Evolutionary conservation across 225 moss, liverwort and hornwort species (phyloP).

Genomic region (Pseudisothecium myosuroides): DNA sequence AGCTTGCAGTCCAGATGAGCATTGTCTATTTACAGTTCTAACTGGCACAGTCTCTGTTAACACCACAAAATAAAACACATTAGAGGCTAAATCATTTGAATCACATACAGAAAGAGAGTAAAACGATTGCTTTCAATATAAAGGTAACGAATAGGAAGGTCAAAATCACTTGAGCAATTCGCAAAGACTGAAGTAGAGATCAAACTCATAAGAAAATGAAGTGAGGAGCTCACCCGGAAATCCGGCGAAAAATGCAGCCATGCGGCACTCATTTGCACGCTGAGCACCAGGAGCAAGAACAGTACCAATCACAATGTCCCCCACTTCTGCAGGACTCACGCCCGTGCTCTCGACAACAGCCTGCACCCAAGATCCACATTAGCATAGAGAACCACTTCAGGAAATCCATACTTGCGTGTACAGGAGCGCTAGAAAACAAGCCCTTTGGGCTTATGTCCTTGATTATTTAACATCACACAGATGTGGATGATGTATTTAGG

Average conservation of each 20-base stretch:
- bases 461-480: background rate
- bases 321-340: constrained; percentile 57
- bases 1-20: constrained; percentile 90
- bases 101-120: background rate
- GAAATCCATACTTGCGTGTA: background rate
- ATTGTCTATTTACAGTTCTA: constrained; percentile 87
- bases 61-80: background rate
- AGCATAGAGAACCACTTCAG: background rate
- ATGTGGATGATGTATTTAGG: background rate
- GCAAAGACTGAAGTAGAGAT: background rate
- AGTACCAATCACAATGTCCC: constrained; percentile 80
- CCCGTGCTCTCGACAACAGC: constrained; percentile 77
- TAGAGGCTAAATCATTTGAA: background rate
- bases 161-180: background rate
- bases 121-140: background rate
- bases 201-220: background rate
- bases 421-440: background rate
- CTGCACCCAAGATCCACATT: constrained; percentile 10
- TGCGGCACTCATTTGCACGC: constrained; percentile 81
- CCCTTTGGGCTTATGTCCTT: background rate
- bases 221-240: constrained; percentile 41
- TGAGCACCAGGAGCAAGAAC: constrained; percentile 79
- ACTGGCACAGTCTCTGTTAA: constrained; percentile 64
- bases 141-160: background rate
- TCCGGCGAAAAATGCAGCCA: constrained; percentile 84